Percentiles rank a stretch among this genome's conserved stretches.
Conservation (phyloP, 75 land plant species). For the Cunninghamia lanceolata region DNA sequence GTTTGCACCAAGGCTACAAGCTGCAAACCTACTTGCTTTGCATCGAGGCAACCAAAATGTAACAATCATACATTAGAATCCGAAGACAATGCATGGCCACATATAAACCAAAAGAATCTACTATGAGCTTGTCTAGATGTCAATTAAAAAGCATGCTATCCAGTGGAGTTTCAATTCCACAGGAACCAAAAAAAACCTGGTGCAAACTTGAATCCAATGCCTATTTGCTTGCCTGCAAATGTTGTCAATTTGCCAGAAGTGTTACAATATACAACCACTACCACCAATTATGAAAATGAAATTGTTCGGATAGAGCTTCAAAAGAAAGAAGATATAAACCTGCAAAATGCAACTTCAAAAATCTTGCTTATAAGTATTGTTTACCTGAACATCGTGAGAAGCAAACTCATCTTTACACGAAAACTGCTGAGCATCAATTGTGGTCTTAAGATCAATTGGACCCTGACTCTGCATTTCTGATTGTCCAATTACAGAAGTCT, state of each 20-base stretch:
- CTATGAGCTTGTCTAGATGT: neutral
- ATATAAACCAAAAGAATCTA: neutral
- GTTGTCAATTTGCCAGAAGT: neutral
- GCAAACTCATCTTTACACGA: neutral
- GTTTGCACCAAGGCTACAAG: neutral
- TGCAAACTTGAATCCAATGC: neutral
- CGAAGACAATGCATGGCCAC: neutral
- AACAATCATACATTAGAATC: neutral
- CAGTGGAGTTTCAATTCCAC: neutral
- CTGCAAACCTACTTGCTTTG: constrained; percentile 6
- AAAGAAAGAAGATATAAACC: neutral
- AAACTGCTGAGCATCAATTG: neutral
- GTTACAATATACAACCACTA: neutral
- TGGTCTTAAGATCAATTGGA: neutral
- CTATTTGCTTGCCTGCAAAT: neutral
- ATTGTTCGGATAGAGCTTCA: neutral
- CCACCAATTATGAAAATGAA: neutral
- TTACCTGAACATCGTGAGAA: neutral
- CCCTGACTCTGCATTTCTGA: neutral
- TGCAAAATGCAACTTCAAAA: neutral
- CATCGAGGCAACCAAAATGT: neutral
- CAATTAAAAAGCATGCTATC: neutral
- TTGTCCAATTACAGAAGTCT: constrained; percentile 5
- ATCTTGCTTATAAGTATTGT: neutral
- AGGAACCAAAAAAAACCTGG: neutral